Evolutionary conservation across 2,329 filamentous ascomycete species (phyloP).

Genomic region (Cladobotryum mycophilum): DNA sequence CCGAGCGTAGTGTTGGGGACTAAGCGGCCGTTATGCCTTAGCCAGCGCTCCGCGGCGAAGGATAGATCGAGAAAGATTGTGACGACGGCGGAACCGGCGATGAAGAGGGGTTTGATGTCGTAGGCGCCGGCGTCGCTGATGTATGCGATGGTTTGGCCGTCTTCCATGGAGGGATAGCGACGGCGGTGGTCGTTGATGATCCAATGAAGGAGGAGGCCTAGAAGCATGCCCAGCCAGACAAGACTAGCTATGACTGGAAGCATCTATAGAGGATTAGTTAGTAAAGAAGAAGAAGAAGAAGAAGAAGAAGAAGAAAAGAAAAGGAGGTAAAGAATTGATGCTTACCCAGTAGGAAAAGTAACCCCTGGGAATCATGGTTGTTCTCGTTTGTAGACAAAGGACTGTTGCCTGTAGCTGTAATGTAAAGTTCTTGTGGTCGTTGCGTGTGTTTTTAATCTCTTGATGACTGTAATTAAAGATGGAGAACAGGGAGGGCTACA

Average conservation of each 20-base stretch:
- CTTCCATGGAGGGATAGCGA: slow-evolving; percentile 55
- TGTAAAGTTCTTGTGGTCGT: neutral
- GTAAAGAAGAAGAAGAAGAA: too few relatives aligned
- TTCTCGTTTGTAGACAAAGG: neutral
- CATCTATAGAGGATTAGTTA: slow-evolving; percentile 34
- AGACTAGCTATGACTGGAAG: slow-evolving; percentile 63
- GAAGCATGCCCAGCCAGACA: slow-evolving; percentile 60
- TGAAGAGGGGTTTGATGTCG: slow-evolving; percentile 69
- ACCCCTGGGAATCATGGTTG: slow-evolving; percentile 25
- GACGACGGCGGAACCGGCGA: slow-evolving; percentile 63
- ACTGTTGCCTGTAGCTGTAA: neutral
- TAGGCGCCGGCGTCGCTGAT: slow-evolving; percentile 61
- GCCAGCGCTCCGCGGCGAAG: slow-evolving; percentile 75
- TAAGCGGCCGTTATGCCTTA: slow-evolving; percentile 75
- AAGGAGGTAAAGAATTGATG: neutral
- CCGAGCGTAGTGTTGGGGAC: slow-evolving; percentile 59
- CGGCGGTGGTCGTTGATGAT: slow-evolving; percentile 45
- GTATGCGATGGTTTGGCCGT: slow-evolving; percentile 58
- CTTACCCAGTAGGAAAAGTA: slow-evolving; percentile 36
- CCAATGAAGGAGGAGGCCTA: slow-evolving; percentile 69
- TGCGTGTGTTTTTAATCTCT: too few relatives aligned
- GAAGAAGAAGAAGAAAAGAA: neutral
- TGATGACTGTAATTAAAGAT: neutral
- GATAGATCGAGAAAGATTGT: slow-evolving; percentile 75
- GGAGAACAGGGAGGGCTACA: neutral